Conservation (phyloP, 495 filamentous ascomycete genomes). For the Tuber indicum region DNA sequence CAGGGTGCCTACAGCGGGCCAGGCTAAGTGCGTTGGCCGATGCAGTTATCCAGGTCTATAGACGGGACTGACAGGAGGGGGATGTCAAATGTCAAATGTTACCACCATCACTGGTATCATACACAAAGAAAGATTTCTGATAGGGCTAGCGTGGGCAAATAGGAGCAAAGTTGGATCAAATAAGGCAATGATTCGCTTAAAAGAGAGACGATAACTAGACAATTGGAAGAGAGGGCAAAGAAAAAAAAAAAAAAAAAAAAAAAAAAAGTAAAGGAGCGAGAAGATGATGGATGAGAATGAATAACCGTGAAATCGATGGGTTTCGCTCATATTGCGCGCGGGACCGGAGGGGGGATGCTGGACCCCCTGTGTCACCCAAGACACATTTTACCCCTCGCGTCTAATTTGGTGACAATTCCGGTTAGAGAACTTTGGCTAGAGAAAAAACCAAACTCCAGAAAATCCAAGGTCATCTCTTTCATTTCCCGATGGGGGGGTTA, state of each 20-base stretch:
- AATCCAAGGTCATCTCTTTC: background rate
- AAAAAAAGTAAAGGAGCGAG: background rate
- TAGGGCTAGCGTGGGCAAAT: constrained; percentile 18
- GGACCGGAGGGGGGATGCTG: background rate
- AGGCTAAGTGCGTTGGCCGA: constrained; percentile 26
- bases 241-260: background rate
- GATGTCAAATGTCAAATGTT: constrained; percentile 7
- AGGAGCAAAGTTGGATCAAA: constrained; percentile 2
- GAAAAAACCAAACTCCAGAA: background rate
- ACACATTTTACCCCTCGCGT: constrained; percentile 2
- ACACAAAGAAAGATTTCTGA: background rate
- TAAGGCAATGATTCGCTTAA: background rate
- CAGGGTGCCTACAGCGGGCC: constrained; percentile 21
- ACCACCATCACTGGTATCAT: constrained; percentile 3
- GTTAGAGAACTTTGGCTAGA: background rate
- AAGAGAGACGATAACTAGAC: background rate
- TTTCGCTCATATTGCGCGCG: constrained; percentile 13
- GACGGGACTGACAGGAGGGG: constrained; percentile 17
- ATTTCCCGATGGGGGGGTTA: background rate
- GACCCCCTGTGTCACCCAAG: background rate
- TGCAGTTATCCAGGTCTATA: constrained; percentile 19
- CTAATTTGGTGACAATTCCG: background rate
- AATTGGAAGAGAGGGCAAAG: background rate
- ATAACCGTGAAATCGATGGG: constrained; percentile 1
- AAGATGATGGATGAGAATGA: background rate